Conservation (phyloP, 2,329 filamentous ascomycete genomes). For the Cordyceps cateniannulata region DNA sequence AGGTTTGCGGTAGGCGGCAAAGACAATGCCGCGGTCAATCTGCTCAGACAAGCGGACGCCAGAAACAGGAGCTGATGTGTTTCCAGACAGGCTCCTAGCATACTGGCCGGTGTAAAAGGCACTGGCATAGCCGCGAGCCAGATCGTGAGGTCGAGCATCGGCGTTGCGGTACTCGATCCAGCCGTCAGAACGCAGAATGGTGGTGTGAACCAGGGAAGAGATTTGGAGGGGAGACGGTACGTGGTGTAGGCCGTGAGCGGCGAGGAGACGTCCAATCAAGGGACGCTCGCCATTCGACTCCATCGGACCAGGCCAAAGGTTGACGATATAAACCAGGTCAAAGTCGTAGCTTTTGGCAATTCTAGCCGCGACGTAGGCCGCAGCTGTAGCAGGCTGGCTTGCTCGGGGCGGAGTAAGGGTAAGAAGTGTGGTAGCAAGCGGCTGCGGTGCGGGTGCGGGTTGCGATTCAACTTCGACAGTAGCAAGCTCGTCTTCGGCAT, state of each 20-base stretch:
- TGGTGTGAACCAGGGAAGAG: slow-evolving; percentile 41
- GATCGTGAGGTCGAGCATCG: slow-evolving; percentile 35
- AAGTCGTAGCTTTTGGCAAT: slow-evolving; percentile 52
- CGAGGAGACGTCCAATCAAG: slow-evolving; percentile 45
- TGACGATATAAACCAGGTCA: slow-evolving; percentile 53
- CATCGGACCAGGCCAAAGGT: slow-evolving; percentile 44
- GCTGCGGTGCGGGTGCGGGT: slow-evolving; percentile 20
- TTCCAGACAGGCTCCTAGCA: slow-evolving; percentile 21
- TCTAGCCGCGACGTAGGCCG: slow-evolving; percentile 47
- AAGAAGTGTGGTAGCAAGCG: slow-evolving; percentile 29
- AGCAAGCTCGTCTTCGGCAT: slow-evolving; percentile 32
- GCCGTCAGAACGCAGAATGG: slow-evolving; percentile 40
- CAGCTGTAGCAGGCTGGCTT: slow-evolving; percentile 37
- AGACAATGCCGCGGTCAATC: slow-evolving; percentile 47
- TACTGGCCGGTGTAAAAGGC: slow-evolving; percentile 43
- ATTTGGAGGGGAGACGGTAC: slow-evolving; percentile 47
- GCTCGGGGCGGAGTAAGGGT: slow-evolving; percentile 39
- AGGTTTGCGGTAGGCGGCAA: slow-evolving; percentile 48
- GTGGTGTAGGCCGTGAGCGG: slow-evolving; percentile 47
- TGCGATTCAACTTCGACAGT: slow-evolving; percentile 16
- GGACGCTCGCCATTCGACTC: slow-evolving; percentile 14
- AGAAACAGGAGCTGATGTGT: slow-evolving; percentile 21
- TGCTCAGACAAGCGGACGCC: slow-evolving; percentile 19
- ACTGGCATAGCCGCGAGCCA: slow-evolving; percentile 46
- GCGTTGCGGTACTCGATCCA: slow-evolving; percentile 49